Evolutionary conservation across 1,284 basidiomycete species (phyloP), one percentile per base, ranked within the genome.

Genomic region (Pyrrhoderma noxium): DNA sequence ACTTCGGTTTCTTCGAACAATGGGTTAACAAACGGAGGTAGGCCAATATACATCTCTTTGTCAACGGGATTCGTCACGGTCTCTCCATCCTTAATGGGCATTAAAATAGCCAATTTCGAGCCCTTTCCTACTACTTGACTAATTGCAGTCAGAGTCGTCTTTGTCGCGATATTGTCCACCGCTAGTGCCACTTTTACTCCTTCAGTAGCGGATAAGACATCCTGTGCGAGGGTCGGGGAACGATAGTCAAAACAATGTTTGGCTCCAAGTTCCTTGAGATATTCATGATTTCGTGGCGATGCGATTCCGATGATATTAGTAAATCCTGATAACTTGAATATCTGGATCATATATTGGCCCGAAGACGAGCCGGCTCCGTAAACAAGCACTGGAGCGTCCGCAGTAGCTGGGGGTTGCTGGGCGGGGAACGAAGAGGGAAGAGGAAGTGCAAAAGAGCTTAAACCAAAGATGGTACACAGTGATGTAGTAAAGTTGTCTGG

Each of bases 291-390:
- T 48, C 65, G 67, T 5, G 64, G 50, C 0, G 77, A 80, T 2
- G 79, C 74, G n/a, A 74, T 75, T 8, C 71, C 72, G 51, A 79
- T 60, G 46, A 80, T 67, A 40, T 69, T 72, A 36, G 61, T 75
- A 67, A 77, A 81, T 0, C 77, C 76, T 1, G 75, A 70, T 25
- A 72, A 61, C 42, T 67, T 68, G 43, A 80, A 68, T n/a, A 81
- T 66, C 60, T 81, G 80, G 42, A 81, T 58, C 16, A 70, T 64
- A 56, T 76, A 79, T 53, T 77, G 72, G 3, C 78, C 79, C 0
- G 73, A 60, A n/a, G 75, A 76, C 3, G 79, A 67, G 8, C 79
- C 77, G 14, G 73, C 75, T 48, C 79, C 77, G 54, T 76, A 82
- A 21, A 83, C 64, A 8, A 79, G 66, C 49, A 79, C 73, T 1